Evolutionary conservation across 805 yeast species (phyloP).

Genomic region (Zygosaccharomyces lentus): DNA sequence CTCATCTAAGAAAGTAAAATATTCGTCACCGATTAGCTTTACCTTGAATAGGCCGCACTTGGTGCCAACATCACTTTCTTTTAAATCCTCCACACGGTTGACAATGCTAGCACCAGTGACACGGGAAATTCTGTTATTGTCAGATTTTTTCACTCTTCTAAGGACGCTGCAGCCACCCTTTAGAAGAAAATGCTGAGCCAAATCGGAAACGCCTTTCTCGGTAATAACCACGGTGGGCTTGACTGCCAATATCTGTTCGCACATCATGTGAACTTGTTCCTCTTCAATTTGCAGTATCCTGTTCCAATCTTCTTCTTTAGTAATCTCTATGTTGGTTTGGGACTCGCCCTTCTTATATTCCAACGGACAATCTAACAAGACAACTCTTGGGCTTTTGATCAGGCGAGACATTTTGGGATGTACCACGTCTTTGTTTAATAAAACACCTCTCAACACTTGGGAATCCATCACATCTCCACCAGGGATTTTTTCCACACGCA

Average conservation of each 20-base stretch:
- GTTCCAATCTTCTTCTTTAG: constrained; percentile 95
- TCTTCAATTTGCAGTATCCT: constrained; percentile 94
- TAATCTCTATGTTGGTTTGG: constrained; percentile 94
- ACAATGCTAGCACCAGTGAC: constrained; percentile 98
- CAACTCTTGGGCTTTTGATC: constrained; percentile 83
- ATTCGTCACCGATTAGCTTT: constrained; percentile 95
- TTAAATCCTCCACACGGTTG: constrained; percentile 89
- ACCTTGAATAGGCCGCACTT: constrained; percentile 88
- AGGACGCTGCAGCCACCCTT: constrained; percentile 91
- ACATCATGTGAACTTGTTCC: constrained; percentile 85
- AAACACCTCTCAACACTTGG: constrained; percentile 81
- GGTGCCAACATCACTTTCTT: constrained; percentile 84
- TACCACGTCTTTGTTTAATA: constrained; percentile 95
- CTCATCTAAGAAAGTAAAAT: constrained; percentile 77
- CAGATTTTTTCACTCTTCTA: constrained; percentile 92
- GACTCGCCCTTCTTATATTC: constrained; percentile 99
- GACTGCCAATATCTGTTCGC: constrained; percentile 76
- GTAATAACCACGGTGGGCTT: constrained; percentile 94
- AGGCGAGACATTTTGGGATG: constrained; percentile 96
- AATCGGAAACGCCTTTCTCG: constrained; percentile 96
- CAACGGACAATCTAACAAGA: constrained; percentile 90
- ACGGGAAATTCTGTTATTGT: constrained; percentile 92
- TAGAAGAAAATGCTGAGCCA: constrained; percentile 93
- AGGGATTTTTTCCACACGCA: constrained; percentile 90
- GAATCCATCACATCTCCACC: constrained; percentile 96